Base-by-base conservation (phyloP, 1,139 yeast genomes). In the Lodderomyces elongisporus region DNA sequence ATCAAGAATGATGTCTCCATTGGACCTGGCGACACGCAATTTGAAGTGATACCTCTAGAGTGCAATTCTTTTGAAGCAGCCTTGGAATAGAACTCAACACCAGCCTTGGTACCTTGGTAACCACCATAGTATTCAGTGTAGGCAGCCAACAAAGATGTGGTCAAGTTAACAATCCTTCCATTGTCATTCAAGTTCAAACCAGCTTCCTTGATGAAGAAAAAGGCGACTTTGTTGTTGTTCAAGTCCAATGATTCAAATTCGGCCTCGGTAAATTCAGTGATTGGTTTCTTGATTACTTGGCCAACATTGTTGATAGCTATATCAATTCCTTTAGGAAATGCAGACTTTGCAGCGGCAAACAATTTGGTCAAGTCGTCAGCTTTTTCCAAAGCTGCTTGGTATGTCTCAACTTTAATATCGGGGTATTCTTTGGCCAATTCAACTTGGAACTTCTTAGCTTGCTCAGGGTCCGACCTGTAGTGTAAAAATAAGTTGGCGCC, bases 1-100 rank as follows among this genome's bases (percentile, higher is more conserved):
- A 77, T 77, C 51, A 78, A 69, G 59, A 78, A 78, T 36, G 83
- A 82, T 16, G 84, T 78, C 48, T 77, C 83, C 82, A 78, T 78
- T 30, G 85, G 84, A 30, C 84, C 85, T 31, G 84, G 85, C 3
- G 83, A 81, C 39, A 78, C 74, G 46, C 71, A 64, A 47, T 73
- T 76, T 46, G 73, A 79, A 8, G 75, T 62, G 39, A 78, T 71
- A 8, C 67, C 64, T 44, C 60, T 67, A 15, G 59, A 52, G 18
- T 57, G 60, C 39, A 74, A 62, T 49, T 78, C 84, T 54, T 77
- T 75, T 12, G 82, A 71, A 12, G 77, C 72, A 14, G 80, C 58
- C 46, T 77, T 74, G 37, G 68, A 52, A 55, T 73, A 74, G 54
- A 63, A 70, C 48, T 75, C 81, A 36, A 77, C 83, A n/a, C 77